Percentiles rank a stretch among this genome's conserved stretches.
Evolutionary conservation across 345 rosid genomes (phyloP).

Genomic region (Camelina laxa): DNA sequence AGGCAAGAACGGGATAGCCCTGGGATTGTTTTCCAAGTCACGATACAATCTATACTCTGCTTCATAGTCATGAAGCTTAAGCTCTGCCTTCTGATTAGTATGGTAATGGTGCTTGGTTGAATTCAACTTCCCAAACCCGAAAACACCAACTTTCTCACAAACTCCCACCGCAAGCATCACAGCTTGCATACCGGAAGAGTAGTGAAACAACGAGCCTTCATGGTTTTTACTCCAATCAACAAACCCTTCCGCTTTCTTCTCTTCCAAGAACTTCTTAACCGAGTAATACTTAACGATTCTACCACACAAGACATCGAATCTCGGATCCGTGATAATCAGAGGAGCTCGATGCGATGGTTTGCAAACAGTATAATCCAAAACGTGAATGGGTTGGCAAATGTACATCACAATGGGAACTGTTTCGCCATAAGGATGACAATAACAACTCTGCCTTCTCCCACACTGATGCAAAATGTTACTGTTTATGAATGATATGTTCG

Average conservation of each 20-base stretch:
- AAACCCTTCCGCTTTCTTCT: slow-evolving; percentile 53
- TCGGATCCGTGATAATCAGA: slow-evolving; percentile 72
- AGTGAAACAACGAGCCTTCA: slow-evolving; percentile 82
- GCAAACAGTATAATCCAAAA: slow-evolving; percentile 78
- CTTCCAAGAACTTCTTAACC: slow-evolving; percentile 60
- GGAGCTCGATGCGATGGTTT: slow-evolving; percentile 64
- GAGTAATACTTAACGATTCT: slow-evolving; percentile 90
- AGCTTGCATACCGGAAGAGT: slow-evolving; percentile 95
- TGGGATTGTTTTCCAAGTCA: slow-evolving; percentile 62
- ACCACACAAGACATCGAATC: slow-evolving; percentile 78
- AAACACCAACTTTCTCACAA: slow-evolving; percentile 77
- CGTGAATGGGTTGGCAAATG: slow-evolving; percentile 83
- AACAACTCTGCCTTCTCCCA: slow-evolving; percentile 63
- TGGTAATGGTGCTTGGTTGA: slow-evolving; percentile 84
- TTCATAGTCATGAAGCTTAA: slow-evolving; percentile 76
- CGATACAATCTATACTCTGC: slow-evolving; percentile 78
- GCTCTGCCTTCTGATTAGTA: slow-evolving; percentile 87
- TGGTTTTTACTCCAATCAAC: slow-evolving; percentile 67
- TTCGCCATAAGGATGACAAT: slow-evolving; percentile 84
- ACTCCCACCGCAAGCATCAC: slow-evolving; percentile 78
- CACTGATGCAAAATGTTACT: slow-evolving; percentile 87
- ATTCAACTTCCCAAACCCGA: slow-evolving; percentile 83
- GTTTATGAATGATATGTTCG: slow-evolving; percentile 76
- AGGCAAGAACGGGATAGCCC: slow-evolving; percentile 72
- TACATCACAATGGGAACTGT: slow-evolving; percentile 74